These are phyloP conservation scores for Lactuca sativa DNA, from an alignment of 129 eudicot genomes.

Conservation along the genomic window DNA sequence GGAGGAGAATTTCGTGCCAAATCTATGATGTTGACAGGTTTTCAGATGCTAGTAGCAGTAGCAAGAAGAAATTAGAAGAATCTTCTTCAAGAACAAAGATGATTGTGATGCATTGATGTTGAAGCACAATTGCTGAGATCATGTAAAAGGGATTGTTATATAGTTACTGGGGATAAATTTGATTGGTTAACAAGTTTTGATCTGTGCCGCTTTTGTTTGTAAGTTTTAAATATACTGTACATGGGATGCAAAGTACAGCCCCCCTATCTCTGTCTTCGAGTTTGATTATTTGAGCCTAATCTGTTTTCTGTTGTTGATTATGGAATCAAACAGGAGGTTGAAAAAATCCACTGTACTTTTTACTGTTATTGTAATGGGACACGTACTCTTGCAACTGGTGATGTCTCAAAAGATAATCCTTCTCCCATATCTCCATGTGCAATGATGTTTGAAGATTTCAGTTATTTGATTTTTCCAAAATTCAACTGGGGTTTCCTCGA, in stretches of 20 bases:
- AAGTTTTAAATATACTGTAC: background rate
- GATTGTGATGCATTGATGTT: slow-evolving; percentile 17
- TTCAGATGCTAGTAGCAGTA: background rate
- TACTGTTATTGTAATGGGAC: too few species aligned
- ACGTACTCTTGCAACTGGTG: too few species aligned
- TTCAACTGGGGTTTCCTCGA: too few species aligned
- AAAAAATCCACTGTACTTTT: too few species aligned
- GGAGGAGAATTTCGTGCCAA: slow-evolving; percentile 44
- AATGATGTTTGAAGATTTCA: too few species aligned
- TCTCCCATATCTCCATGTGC: too few species aligned
- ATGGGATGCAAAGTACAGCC: background rate
- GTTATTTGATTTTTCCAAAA: too few species aligned
- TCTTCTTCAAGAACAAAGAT: slow-evolving; percentile 11
- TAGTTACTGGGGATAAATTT: background rate
- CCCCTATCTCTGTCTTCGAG: too few species aligned
- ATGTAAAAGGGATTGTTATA: background rate
- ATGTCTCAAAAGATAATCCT: too few species aligned
- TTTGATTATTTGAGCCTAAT: too few species aligned
- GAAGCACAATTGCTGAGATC: background rate
- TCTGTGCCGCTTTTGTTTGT: background rate
- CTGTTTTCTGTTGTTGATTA: too few species aligned
- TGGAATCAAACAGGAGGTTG: too few species aligned
- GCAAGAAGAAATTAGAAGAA: slow-evolving; percentile 6
- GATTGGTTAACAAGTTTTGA: background rate
- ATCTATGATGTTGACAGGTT: slow-evolving; percentile 2